Percentiles rank a stretch among this genome's conserved stretches.
phyloP scores from a whole-genome alignment of 139 green algal genomes.

The Coelastrella sp. region DNA sequence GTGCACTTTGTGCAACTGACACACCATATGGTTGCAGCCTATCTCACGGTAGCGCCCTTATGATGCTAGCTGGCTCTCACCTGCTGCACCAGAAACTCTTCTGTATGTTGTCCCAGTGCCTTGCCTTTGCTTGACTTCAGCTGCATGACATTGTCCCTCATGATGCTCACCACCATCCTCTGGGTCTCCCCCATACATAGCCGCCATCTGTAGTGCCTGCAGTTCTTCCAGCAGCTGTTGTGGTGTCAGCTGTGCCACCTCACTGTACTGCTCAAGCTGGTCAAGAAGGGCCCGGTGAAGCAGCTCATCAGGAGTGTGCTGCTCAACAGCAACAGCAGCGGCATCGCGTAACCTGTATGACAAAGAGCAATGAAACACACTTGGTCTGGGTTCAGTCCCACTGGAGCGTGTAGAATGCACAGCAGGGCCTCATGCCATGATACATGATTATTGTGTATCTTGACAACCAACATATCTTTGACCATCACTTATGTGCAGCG shows the following conservation, averaged over 20 bases:
- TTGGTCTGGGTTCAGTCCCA: no score
- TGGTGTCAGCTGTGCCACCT: not conserved
- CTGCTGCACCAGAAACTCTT: slow-evolving; percentile 38
- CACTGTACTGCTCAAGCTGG: not conserved
- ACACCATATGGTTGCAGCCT: no score
- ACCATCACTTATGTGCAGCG: no score
- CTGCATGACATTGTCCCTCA: not conserved
- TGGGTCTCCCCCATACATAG: not conserved
- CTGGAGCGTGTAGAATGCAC: no score
- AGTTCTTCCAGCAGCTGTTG: slow-evolving; percentile 26
- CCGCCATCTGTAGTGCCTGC: not conserved
- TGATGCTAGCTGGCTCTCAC: no score
- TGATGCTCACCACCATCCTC: not conserved
- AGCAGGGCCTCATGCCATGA: no score
- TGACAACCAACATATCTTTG: no score
- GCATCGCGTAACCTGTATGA: not conserved
- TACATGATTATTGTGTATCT: no score
- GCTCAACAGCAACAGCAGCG: not conserved
- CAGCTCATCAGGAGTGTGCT: not conserved
- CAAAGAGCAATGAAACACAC: no score
- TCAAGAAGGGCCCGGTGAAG: not conserved
- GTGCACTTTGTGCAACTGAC: no score
- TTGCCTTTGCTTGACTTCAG: not conserved
- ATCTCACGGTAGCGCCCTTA: no score
- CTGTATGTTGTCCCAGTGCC: not conserved